Percentiles rank a stretch among this genome's conserved stretches.
Conservation (phyloP, 2,329 filamentous ascomycete genomes). For the Zymoseptoria ardabiliae region DNA sequence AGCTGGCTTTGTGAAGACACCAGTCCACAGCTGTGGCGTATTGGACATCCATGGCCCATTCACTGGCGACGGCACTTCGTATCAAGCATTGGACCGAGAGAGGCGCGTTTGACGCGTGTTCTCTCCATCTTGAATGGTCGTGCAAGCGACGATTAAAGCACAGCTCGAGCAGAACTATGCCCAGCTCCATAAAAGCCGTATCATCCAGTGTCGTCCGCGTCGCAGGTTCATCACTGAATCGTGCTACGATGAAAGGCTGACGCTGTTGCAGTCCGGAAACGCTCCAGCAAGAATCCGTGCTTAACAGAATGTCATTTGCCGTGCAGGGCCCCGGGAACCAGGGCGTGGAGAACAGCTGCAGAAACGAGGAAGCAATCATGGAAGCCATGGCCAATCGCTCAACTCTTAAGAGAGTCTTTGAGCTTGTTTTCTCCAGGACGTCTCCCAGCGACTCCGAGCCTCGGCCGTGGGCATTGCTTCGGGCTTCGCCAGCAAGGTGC, state of each 20-base stretch:
- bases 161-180: conserved; percentile 11
- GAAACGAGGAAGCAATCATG: conserved; percentile 20
- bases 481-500: neutral
- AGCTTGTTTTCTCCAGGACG: conserved; percentile 1
- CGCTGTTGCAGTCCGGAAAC: neutral
- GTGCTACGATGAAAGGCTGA: neutral
- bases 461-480: neutral
- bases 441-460: conserved; percentile 1
- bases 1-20: conserved; percentile 6
- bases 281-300: neutral
- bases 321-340: conserved; percentile 18
- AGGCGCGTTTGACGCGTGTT: neutral
- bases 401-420: conserved; percentile 12
- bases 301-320: neutral
- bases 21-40: conserved; percentile 10
- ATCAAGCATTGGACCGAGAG: conserved; percentile 4
- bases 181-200: conserved; percentile 8
- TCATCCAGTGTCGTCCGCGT: neutral
- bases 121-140: conserved; percentile 5
- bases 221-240: neutral
- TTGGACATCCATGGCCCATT: conserved; percentile 10
- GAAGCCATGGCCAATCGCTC: conserved; percentile 23
- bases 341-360: conserved; percentile 23
- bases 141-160: conserved; percentile 11
- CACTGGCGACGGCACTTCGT: conserved; percentile 7